Conservation (phyloP, 164 flowering plant species). For the Nymphaea colorata region DNA sequence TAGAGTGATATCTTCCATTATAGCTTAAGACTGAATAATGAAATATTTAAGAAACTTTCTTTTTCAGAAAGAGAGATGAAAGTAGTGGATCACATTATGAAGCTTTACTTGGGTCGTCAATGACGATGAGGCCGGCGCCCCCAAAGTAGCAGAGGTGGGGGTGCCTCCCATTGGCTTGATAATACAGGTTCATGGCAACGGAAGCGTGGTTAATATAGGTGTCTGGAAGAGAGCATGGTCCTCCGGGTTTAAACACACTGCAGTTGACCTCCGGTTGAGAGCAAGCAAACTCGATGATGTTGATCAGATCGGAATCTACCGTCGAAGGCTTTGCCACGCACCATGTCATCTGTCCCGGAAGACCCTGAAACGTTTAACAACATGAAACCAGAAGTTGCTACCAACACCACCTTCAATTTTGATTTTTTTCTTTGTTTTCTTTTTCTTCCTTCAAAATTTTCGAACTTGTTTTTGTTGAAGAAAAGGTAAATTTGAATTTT, state of each 20-base stretch:
- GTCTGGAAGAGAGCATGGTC: constrained; percentile 51
- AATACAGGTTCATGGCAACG: constrained; percentile 78
- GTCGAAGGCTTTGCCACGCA: constrained; percentile 86
- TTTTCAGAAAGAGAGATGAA: too few relatives aligned
- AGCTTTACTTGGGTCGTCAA: constrained; percentile 75
- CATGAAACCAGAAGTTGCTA: too few relatives aligned
- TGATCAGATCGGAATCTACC: constrained; percentile 23
- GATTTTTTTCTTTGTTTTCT: too few relatives aligned
- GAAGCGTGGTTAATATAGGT: constrained; percentile 71
- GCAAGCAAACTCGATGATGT: constrained; percentile 57
- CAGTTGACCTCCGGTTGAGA: constrained; percentile 42
- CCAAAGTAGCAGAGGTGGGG: constrained; percentile 58
- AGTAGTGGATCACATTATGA: too few relatives aligned
- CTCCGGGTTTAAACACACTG: constrained; percentile 25
- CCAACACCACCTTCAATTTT: too few relatives aligned
- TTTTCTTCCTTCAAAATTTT: too few relatives aligned
- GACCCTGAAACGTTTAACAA: too few relatives aligned
- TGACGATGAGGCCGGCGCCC: constrained; percentile 40
- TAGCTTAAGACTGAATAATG: too few relatives aligned
- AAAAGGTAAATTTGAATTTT: too few relatives aligned
- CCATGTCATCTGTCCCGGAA: constrained; percentile 86
- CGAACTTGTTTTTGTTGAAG: too few relatives aligned
- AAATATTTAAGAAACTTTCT: too few relatives aligned
- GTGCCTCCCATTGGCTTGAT: constrained; percentile 49
- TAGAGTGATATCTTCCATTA: too few relatives aligned